Conservation (phyloP, 1,139 yeast genomes). For the Ogataea hybrid region DNA sequence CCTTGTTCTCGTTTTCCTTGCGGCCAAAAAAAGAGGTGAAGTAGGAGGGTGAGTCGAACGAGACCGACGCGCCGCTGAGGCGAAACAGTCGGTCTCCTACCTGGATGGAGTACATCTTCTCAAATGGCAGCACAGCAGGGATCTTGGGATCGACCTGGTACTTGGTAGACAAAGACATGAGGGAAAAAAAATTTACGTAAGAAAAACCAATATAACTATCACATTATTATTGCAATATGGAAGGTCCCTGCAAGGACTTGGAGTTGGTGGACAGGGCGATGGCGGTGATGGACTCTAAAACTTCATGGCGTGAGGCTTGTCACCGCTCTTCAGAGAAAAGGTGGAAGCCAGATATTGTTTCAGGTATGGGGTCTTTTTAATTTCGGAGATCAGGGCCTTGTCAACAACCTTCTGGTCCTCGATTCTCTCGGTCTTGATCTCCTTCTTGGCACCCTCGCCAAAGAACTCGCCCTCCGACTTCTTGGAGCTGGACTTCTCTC, state of each 20-base stretch:
- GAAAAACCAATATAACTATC: constrained; percentile 9
- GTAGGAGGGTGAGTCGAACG: constrained; percentile 73
- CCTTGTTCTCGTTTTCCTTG: constrained; percentile 40
- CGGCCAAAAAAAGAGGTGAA: constrained; percentile 49
- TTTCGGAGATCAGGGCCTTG: constrained; percentile 87
- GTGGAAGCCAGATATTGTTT: constrained; percentile 96
- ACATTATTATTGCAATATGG: constrained; percentile 12
- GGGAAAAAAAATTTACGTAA: constrained; percentile 1
- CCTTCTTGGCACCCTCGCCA: constrained; percentile 74
- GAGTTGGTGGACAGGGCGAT: constrained; percentile 12
- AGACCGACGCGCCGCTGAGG: constrained; percentile 78
- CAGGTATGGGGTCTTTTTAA: constrained; percentile 97
- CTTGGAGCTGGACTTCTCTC: constrained; percentile 76
- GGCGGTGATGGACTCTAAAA: constrained; percentile 51
- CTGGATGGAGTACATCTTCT: constrained; percentile 67
- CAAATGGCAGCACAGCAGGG: constrained; percentile 60
- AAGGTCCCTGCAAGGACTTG: constrained; percentile 12
- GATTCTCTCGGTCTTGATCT: constrained; percentile 90
- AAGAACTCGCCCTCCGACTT: constrained; percentile 96
- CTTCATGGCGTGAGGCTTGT: constrained; percentile 98
- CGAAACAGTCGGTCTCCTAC: constrained; percentile 63
- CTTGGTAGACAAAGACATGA: not conserved
- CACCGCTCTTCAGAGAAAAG: constrained; percentile 98
- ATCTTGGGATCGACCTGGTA: constrained; percentile 39
- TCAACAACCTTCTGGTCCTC: constrained; percentile 98